Evolutionary conservation across 1,284 basidiomycete genomes (phyloP).

Genomic region (Malassezia furfur): DNA sequence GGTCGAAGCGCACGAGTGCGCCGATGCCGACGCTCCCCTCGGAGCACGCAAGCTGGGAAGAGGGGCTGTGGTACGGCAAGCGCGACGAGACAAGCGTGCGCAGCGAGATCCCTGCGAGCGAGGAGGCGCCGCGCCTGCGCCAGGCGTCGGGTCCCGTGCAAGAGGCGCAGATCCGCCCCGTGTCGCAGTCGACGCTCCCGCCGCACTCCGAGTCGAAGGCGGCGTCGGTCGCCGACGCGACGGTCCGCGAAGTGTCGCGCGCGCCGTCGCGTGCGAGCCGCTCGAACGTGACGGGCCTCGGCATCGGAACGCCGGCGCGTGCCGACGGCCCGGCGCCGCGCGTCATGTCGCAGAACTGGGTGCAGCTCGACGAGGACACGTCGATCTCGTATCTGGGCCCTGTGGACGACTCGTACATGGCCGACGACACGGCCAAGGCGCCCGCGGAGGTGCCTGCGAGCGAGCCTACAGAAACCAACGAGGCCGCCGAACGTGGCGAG

Average conservation of each 20-base stretch:
- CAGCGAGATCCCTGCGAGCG: neutral
- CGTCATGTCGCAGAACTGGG: slow-evolving; percentile 1
- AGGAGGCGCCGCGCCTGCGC: neutral
- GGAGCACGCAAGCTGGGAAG: slow-evolving; percentile 16
- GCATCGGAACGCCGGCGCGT: neutral
- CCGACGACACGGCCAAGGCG: neutral
- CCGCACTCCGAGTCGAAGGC: neutral
- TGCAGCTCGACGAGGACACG: slow-evolving; percentile 1
- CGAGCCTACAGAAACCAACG: no score
- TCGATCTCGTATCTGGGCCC: slow-evolving; percentile 4
- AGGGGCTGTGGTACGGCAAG: slow-evolving; percentile 16
- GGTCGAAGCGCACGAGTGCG: neutral
- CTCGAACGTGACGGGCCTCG: neutral
- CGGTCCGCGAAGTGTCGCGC: neutral
- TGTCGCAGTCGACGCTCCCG: neutral
- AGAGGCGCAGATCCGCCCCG: neutral
- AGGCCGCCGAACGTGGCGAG: no score
- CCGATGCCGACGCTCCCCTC: neutral
- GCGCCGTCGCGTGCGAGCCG: neutral
- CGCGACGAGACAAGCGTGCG: neutral
- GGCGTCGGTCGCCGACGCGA: neutral
- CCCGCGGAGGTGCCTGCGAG: no score
- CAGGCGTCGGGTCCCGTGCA: neutral
- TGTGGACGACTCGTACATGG: neutral
- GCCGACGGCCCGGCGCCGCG: neutral